Conservation (phyloP, 1,284 basidiomycete species). For the Moesziomyces sp. region DNA sequence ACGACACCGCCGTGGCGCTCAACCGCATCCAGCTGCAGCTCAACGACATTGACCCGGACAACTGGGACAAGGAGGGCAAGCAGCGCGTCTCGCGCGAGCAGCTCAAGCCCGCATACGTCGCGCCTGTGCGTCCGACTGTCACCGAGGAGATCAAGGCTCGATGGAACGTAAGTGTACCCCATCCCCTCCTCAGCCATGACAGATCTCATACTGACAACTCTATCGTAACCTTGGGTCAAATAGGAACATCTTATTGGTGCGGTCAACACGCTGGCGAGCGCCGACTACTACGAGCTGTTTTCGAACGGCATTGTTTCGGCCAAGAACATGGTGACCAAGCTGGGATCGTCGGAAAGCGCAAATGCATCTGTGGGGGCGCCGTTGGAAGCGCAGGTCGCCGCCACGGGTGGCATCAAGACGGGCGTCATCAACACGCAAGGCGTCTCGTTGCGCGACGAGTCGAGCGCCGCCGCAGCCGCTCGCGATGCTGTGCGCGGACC, state of each 20-base stretch:
- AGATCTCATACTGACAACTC: neutral
- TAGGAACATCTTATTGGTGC: slow-evolving; percentile 43
- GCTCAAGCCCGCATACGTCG: slow-evolving; percentile 41
- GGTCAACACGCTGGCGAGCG: slow-evolving; percentile 27
- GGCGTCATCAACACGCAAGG: slow-evolving; percentile 48
- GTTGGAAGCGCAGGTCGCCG: slow-evolving; percentile 24
- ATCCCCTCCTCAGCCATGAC: too few relatives aligned
- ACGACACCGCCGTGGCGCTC: slow-evolving; percentile 39
- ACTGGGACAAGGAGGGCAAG: slow-evolving; percentile 48
- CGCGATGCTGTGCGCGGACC: slow-evolving; percentile 19
- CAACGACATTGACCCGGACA: slow-evolving; percentile 52
- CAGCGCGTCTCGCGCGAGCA: slow-evolving; percentile 27
- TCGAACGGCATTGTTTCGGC: slow-evolving; percentile 38
- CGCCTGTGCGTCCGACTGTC: slow-evolving; percentile 36
- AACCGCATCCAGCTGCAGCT: slow-evolving; percentile 43
- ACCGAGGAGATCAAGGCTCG: slow-evolving; percentile 51
- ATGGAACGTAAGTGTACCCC: slow-evolving; percentile 39
- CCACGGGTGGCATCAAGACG: slow-evolving; percentile 37
- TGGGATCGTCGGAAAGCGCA: slow-evolving; percentile 7
- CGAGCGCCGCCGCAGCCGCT: slow-evolving; percentile 2
- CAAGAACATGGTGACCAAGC: slow-evolving; percentile 22
- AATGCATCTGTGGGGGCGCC: slow-evolving; percentile 18
- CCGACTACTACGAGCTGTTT: slow-evolving; percentile 50
- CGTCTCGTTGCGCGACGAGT: slow-evolving; percentile 35
- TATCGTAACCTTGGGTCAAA: too few relatives aligned